Evolutionary conservation across 208 protist genomes (phyloP).

Genomic region (Wallacemonas sp.): DNA sequence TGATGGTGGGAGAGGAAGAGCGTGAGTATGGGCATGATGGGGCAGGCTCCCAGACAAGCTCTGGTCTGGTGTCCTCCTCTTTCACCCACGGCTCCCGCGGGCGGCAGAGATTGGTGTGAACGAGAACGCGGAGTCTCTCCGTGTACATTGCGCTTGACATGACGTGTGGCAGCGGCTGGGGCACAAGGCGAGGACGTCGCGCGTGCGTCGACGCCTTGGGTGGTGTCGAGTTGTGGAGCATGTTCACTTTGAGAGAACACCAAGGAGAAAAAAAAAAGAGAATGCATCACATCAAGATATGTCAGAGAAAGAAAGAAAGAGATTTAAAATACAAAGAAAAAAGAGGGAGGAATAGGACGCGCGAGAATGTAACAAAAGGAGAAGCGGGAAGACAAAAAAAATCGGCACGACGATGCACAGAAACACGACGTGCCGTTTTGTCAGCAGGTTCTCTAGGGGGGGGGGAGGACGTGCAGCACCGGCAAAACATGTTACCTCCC

Average conservation of each 20-base stretch:
- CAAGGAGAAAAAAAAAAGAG: not conserved
- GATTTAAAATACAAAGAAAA: not conserved
- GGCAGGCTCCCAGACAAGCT: slow-evolving; percentile 24
- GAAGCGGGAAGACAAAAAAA: slow-evolving; percentile 7
- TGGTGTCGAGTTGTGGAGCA: no score
- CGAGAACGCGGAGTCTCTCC: not conserved
- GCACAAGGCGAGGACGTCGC: not conserved
- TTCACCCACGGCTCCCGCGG: slow-evolving; percentile 16
- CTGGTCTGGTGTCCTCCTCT: slow-evolving; percentile 10
- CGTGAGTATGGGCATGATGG: not conserved
- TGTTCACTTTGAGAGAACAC: no score
- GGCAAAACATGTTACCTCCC: no score
- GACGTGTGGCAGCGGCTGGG: not conserved
- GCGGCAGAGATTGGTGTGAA: slow-evolving; percentile 6
- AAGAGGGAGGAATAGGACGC: slow-evolving; percentile 2
- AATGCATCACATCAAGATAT: no score
- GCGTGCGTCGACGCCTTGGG: no score
- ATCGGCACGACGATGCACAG: not conserved
- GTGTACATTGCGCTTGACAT: not conserved
- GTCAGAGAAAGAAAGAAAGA: not conserved
- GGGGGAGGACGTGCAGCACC: no score
- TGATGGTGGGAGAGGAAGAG: not conserved
- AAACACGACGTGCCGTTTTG: no score
- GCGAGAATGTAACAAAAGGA: not conserved
- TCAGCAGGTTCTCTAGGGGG: no score